Percentiles rank a stretch among this genome's conserved stretches.
phyloP scores from a whole-genome alignment of 73 alveolate species.

The Uronychia binucleata region DNA sequence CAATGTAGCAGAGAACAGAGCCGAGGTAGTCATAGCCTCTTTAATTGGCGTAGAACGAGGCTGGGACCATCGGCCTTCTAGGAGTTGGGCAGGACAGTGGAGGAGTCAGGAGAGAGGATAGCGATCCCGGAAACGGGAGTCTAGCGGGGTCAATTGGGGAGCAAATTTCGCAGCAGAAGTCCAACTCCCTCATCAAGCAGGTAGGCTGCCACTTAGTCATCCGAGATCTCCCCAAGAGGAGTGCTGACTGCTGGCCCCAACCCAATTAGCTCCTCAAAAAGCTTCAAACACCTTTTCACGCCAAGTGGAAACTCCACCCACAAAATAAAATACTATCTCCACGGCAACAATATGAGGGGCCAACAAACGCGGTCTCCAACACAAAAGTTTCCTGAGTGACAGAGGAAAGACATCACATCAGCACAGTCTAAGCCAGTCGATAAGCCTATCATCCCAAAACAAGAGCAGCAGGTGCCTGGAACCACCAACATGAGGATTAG shows the following conservation, averaged over 20 bases:
- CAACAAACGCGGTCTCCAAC: background rate
- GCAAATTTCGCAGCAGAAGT: background rate
- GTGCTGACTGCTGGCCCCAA: background rate
- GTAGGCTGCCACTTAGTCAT: background rate
- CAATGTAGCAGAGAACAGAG: background rate
- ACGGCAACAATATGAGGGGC: background rate
- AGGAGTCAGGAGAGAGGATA: background rate
- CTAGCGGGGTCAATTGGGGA: background rate
- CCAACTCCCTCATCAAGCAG: background rate
- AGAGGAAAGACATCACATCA: background rate
- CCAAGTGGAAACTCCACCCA: background rate
- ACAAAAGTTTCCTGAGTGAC: background rate
- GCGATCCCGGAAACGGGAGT: background rate
- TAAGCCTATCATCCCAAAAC: background rate
- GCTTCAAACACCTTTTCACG: background rate
- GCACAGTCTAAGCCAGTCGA: background rate
- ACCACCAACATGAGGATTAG: background rate
- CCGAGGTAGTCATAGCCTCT: background rate
- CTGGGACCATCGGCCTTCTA: background rate
- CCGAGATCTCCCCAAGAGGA: background rate
- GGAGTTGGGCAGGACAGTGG: background rate
- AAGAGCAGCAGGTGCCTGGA: background rate
- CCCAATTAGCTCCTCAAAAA: background rate
- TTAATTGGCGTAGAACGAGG: background rate
- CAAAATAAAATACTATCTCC: background rate